Base-by-base conservation (phyloP, 2,329 filamentous ascomycete species). In the Lachnellula arida region DNA sequence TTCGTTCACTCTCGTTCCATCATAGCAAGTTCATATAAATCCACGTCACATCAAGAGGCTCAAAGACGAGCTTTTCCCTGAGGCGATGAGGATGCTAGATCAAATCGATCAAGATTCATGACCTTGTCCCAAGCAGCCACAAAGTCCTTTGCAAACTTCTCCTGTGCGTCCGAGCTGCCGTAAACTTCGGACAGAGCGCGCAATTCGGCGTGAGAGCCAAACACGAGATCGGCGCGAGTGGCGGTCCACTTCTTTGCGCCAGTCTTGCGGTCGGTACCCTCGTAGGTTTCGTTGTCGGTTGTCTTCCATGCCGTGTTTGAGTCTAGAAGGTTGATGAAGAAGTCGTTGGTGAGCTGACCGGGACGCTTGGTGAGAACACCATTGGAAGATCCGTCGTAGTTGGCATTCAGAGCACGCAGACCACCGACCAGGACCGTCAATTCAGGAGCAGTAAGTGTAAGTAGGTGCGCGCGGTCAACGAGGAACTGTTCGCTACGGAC, bases 321-420 rank as follows among this genome's bases (percentile, higher is more conserved):
- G 68, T 84, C 81, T 42, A 84, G 78, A 17, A 84, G 70, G 70
- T 84, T 82, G 68, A 79, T 73, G 68, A 84, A 84, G 75, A 83
- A 84, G 70, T 84, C 81, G 69, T 81, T 83, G 65, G 77, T 80
- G 59, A 84, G 75, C 61, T 77, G 70, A 57, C 81, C 81, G 1
- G 80, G 79, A 12, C 71, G 72, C 64, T 77, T 73, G 61, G 81
- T 84, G 67, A 84, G 74, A 58, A 84, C 73, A 60, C 81, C 81
- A 58, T 77, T 68, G 34, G 71, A 67, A 5, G 78, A 81, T 48
- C 78, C 78, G 56, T 84, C 79, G 66, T 73, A 81, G 76, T 84
- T 84, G 65, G 75, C 71, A 68, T 79, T 78, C 48, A 84, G 72
- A 4, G 73, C 72, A 62, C 81, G 81, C 51, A 84, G 70, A 70